Evolutionary conservation across 306 rosid genomes (phyloP).

Genomic region (Vachellia pachyceras): DNA sequence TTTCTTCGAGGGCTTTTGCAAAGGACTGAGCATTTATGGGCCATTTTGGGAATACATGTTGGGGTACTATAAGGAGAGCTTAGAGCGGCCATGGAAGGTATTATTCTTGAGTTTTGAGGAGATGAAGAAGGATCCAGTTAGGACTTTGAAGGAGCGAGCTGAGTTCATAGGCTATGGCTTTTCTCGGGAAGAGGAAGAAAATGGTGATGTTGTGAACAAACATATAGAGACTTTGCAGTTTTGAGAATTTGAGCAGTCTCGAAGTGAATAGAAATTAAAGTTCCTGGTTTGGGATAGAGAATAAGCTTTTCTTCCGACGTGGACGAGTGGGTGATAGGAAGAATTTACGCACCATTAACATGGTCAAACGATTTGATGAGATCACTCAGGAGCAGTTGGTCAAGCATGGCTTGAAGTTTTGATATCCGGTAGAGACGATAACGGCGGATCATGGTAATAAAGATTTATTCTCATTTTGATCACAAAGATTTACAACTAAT

Average conservation of each 20-base stretch:
- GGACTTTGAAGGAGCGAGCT: not conserved
- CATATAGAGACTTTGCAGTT: conserved; percentile 41
- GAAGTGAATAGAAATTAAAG: conserved; percentile 47
- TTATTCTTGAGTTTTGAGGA: conserved; percentile 32
- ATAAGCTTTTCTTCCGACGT: conserved; percentile 30
- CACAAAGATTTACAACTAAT: too few relatives aligned
- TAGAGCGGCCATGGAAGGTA: not conserved
- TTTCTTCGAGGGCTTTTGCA: not conserved
- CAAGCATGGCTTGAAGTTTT: conserved; percentile 22
- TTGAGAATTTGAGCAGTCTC: conserved; percentile 44
- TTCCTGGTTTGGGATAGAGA: conserved; percentile 7
- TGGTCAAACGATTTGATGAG: conserved; percentile 25
- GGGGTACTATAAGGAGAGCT: conserved; percentile 9
- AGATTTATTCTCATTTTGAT: too few relatives aligned
- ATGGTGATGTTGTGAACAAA: conserved; percentile 34
- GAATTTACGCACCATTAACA: conserved; percentile 32
- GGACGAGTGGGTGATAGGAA: conserved; percentile 48
- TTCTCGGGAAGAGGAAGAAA: conserved; percentile 22
- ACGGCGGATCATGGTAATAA: too few relatives aligned
- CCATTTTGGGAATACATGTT: conserved; percentile 29
- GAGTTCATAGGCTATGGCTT: conserved; percentile 22
- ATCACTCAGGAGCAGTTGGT: conserved; percentile 27
- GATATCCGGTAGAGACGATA: too few relatives aligned
- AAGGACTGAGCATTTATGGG: conserved; percentile 5
- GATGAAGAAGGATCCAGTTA: not conserved